Percentiles rank a stretch among this genome's conserved stretches.
phyloP scores from a whole-genome alignment of 495 filamentous ascomycete genomes.

The Tricharina praecox region DNA sequence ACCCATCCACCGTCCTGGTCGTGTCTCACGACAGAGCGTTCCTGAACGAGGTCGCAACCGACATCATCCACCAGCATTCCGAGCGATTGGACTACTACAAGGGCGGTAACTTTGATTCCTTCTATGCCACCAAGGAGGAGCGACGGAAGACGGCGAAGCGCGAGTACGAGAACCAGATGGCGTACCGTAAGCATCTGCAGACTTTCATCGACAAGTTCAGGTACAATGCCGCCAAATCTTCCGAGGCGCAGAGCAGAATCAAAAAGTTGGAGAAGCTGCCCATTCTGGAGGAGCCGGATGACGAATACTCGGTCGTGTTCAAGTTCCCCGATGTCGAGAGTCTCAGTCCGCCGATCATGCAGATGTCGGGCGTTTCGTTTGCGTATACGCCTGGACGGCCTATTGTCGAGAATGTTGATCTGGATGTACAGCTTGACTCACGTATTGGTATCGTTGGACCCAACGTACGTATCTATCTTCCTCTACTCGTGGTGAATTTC shows the following conservation, averaged over 20 bases:
- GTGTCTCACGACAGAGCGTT: constrained; percentile 98
- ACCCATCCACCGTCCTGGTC: constrained; percentile 88
- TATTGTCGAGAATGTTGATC: constrained; percentile 69
- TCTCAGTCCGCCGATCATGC: constrained; percentile 88
- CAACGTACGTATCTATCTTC: constrained; percentile 38
- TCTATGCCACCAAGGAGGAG: constrained; percentile 96
- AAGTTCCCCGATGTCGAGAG: constrained; percentile 97
- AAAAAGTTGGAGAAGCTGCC: constrained; percentile 98
- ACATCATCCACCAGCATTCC: constrained; percentile 98
- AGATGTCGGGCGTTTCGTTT: constrained; percentile 86
- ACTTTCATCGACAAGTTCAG: constrained; percentile 99
- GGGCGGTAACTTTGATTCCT: constrained; percentile 91
- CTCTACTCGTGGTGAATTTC: too few relatives aligned
- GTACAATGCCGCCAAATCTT: constrained; percentile 98
- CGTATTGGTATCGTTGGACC: constrained; percentile 96
- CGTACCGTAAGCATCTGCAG: constrained; percentile 68
- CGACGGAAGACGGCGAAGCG: constrained; percentile 88
- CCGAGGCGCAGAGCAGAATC: constrained; percentile 92
- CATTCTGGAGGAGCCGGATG: constrained; percentile 72
- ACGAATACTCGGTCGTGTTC: constrained; percentile 93
- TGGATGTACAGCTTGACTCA: constrained; percentile 95
- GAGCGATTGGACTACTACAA: constrained; percentile 97
- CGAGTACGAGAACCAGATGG: constrained; percentile 99
- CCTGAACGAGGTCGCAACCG: constrained; percentile 97
- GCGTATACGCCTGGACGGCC: constrained; percentile 69